Percentiles rank a stretch among this genome's conserved stretches.
phyloP scores from a whole-genome alignment of 2,329 filamentous ascomycete genomes.

The Neophaeococcomyces aloes region DNA sequence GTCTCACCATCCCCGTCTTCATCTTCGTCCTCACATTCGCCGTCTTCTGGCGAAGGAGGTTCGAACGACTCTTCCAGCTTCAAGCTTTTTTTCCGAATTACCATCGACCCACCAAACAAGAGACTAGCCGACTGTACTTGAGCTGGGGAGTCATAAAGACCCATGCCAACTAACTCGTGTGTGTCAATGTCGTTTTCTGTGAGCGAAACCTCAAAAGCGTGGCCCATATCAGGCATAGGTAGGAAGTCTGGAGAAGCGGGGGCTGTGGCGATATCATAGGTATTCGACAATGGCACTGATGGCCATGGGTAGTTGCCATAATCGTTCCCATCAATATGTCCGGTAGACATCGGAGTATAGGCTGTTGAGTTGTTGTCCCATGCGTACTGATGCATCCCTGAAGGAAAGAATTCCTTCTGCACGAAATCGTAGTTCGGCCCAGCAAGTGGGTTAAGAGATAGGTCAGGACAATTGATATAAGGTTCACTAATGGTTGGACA shows the following conservation, averaged over 20 bases:
- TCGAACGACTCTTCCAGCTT: slow-evolving; percentile 23
- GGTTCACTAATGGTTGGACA: slow-evolving; percentile 17
- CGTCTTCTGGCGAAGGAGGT: slow-evolving; percentile 15
- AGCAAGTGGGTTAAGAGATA: slow-evolving; percentile 16
- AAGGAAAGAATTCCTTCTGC: slow-evolving; percentile 4
- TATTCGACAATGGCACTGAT: slow-evolving; percentile 3
- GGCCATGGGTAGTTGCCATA: slow-evolving; percentile 8
- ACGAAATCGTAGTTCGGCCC: slow-evolving; percentile 5
- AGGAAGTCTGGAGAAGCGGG: slow-evolving; percentile 19
- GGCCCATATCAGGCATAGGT: slow-evolving; percentile 13
- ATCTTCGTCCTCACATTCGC: too few relatives aligned
- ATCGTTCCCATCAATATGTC: not conserved
- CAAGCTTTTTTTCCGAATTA: slow-evolving; percentile 12
- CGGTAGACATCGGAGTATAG: not conserved
- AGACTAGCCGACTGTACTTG: slow-evolving; percentile 19
- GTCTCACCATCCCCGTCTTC: slow-evolving; percentile 20
- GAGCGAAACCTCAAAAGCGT: not conserved
- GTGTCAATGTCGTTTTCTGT: slow-evolving; percentile 5
- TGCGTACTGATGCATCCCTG: not conserved
- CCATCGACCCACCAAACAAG: slow-evolving; percentile 11
- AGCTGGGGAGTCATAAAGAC: slow-evolving; percentile 22
- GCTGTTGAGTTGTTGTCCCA: not conserved
- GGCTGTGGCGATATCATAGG: slow-evolving; percentile 14
- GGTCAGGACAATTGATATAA: slow-evolving; percentile 18
- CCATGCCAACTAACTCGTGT: slow-evolving; percentile 22